A percentile compares a stretch with the other conserved stretches of the same genome.
phyloP scores from a whole-genome alignment of 2,329 filamentous ascomycete species.

The Pestalotiopsis sp. region DNA sequence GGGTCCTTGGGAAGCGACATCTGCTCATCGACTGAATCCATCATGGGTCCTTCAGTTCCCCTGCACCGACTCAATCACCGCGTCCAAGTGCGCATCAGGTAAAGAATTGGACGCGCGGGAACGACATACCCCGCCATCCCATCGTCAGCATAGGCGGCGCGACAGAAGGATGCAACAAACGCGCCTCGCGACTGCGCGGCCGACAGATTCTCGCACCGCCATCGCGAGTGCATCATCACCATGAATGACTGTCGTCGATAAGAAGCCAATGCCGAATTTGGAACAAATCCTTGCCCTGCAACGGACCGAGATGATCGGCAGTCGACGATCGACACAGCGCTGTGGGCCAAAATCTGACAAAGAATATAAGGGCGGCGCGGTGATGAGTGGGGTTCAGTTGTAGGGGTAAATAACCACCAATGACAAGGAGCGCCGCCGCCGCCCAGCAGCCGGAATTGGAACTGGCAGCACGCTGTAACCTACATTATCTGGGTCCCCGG shows the following conservation, averaged over 20 bases:
- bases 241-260: not conserved
- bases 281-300: not conserved
- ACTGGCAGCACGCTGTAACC: not conserved
- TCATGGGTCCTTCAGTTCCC: not conserved
- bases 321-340: not conserved
- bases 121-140: not conserved
- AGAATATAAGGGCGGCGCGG: not conserved
- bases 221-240: not conserved
- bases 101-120: not conserved
- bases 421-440: not conserved
- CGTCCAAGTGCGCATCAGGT: not conserved
- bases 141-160: not conserved
- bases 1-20: not conserved
- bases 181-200: not conserved
- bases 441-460: not conserved
- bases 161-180: not conserved
- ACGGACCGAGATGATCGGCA: not conserved
- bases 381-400: not conserved
- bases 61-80: not conserved
- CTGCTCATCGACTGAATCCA: not conserved
- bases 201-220: not conserved
- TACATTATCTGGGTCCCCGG: not conserved
- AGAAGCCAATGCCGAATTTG: not conserved
- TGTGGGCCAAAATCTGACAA: not conserved
- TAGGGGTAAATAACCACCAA: not conserved